Base-by-base conservation (phyloP, 2,329 filamentous ascomycete species). In the Aspergillus costaricaensis region DNA sequence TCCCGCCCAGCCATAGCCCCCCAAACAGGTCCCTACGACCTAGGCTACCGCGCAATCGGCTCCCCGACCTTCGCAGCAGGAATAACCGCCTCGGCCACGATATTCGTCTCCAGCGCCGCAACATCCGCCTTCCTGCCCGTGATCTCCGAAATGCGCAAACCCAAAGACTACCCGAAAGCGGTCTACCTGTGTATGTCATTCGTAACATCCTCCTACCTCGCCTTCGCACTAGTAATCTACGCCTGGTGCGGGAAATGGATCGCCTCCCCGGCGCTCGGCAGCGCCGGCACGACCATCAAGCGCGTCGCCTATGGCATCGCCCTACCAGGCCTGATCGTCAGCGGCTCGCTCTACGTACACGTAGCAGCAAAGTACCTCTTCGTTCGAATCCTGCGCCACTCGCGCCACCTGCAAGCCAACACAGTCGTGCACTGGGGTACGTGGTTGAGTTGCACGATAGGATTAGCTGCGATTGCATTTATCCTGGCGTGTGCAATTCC, bases 81-180 rank as follows among this genome's bases (percentile, higher is more conserved):
- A 7, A 86, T 88, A 65, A 83, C 82, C 0, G 83, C 85, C 41
- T 79, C 82, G 0, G 79, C 80, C 2, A 86, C 83, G 2, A 87
- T 89, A 62, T 86, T 88, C 73, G 82, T 84, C 59, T 85, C 84
- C 2, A 82, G 80, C 6, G 83, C 85, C 0, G 85, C 83, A 17
- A 87, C 85, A 0, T 83, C 82, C 0, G 84, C 85, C 1, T 89
- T 88, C 67, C 74, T 89, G 1, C 85, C 86, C 4, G 84, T 89
- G 60, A 88, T 89, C 56, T 84, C 83, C 0, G 87, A 89, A 74
- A 89, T 89, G 86, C 78, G 76, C 44, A 78, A 80, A 30, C 86
- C 86, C 0, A 78, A 77, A 19, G 84, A 88, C 65, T 89, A 84
- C 71, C 81, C 80, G 61, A 88, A 87, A 70, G 82, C 86, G 0